Conservation (phyloP, 2,329 filamentous ascomycete species). For the Ciborinia camelliae region DNA sequence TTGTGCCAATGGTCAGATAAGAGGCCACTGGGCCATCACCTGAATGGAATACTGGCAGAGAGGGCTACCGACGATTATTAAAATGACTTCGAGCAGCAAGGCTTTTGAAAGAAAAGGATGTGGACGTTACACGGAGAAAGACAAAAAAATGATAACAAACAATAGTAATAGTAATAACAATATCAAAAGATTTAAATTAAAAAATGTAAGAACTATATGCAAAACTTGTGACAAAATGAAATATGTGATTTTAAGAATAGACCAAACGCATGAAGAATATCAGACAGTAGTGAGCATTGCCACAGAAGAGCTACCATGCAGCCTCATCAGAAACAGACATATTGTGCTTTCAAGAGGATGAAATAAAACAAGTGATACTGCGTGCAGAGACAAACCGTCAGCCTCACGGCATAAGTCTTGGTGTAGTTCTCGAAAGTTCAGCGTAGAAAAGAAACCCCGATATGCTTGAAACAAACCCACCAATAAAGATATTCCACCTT, state of each 20-base stretch:
- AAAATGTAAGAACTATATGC: no score
- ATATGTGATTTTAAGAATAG: not conserved
- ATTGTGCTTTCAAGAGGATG: no score
- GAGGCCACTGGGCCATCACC: not conserved
- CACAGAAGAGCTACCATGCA: not conserved
- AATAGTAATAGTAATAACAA: no score
- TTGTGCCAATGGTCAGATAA: not conserved
- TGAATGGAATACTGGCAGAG: not conserved
- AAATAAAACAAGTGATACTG: not conserved
- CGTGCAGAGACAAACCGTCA: not conserved
- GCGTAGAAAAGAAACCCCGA: not conserved
- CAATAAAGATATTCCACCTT: not conserved
- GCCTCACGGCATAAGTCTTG: not conserved
- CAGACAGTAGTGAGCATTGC: not conserved
- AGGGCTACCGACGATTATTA: not conserved
- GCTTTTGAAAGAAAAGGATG: no score
- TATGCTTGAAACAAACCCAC: not conserved
- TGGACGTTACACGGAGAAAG: not conserved
- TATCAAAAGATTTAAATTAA: not conserved
- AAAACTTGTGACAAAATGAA: not conserved
- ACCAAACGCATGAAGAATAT: not conserved
- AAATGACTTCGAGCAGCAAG: not conserved
- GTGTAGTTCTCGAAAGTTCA: not conserved
- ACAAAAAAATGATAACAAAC: no score
- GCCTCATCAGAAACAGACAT: not conserved